Evolutionary conservation across 2,329 filamentous ascomycete genomes (phyloP).

Genomic region (Penicillium vulpinum): DNA sequence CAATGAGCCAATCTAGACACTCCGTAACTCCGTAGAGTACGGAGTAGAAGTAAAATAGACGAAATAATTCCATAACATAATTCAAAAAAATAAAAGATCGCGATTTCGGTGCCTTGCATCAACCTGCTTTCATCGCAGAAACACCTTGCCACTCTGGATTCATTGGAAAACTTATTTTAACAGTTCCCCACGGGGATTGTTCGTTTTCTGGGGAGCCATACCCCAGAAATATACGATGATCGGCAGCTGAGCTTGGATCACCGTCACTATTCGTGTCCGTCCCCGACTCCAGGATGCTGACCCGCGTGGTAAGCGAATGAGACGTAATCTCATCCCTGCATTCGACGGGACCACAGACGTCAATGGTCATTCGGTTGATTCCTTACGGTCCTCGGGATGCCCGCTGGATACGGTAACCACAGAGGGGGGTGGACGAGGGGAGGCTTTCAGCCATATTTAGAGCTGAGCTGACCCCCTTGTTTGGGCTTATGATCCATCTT

Average conservation of each 20-base stretch:
- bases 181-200: neutral
- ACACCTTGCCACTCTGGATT: neutral
- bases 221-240: slow-evolving; percentile 6
- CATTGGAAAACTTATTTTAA: neutral
- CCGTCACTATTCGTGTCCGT: slow-evolving; percentile 10
- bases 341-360: neutral
- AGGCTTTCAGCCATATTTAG: neutral
- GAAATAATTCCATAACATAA: neutral
- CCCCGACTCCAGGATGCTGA: neutral
- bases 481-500: neutral
- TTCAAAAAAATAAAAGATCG: too few relatives aligned
- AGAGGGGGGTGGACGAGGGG: neutral
- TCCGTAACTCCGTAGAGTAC: too few relatives aligned
- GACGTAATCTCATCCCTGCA: neutral
- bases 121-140: neutral
- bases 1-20: neutral
- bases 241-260: slow-evolving; percentile 7
- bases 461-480: neutral
- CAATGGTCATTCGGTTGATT: neutral
- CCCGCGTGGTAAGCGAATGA: slow-evolving; percentile 8
- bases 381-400: neutral
- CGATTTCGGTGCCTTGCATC: neutral
- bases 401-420: neutral
- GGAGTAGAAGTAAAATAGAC: neutral
- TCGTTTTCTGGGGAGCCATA: neutral